These are phyloP conservation scores for Podospora pseudoanserina DNA, from an alignment of 495 filamentous ascomycete species.

Conservation along the genomic window DNA sequence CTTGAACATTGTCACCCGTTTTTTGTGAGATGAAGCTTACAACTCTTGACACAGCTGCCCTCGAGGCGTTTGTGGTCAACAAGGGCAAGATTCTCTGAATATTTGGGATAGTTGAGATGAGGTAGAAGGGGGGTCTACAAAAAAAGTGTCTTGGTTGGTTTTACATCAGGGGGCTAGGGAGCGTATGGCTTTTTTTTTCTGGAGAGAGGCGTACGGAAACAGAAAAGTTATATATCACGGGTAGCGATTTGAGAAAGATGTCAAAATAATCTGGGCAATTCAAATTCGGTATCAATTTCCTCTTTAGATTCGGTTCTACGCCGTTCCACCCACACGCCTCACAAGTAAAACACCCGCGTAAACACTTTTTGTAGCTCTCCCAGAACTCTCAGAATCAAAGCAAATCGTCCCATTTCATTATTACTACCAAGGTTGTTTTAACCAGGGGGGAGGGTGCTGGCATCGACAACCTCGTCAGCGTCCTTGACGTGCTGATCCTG, in stretches of 20 bases:
- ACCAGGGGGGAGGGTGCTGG: constrained; percentile 87
- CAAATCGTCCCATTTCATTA: not conserved
- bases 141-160: not conserved
- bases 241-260: not conserved
- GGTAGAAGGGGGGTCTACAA: too few species aligned
- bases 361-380: not conserved
- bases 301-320: constrained; percentile 5
- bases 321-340: not conserved
- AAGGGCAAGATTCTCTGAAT: constrained; percentile 60
- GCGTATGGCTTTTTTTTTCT: constrained; percentile 2
- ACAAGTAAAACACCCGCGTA: not conserved
- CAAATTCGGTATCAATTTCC: not conserved
- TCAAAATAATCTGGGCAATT: not conserved
- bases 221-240: not conserved
- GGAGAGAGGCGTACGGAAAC: not conserved
- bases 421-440: constrained; percentile 43
- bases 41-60: constrained; percentile 48
- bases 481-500: constrained; percentile 79
- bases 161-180: constrained; percentile 4
- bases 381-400: not conserved
- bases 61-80: constrained; percentile 90
- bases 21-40: too few species aligned
- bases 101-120: not conserved
- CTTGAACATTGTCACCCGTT: not conserved
- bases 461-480: constrained; percentile 86